Evolutionary conservation across 108 stramenopile genomes (phyloP), one percentile per base, ranked within the genome.

Genomic region (Pseudonitzschia delicatissima): DNA sequence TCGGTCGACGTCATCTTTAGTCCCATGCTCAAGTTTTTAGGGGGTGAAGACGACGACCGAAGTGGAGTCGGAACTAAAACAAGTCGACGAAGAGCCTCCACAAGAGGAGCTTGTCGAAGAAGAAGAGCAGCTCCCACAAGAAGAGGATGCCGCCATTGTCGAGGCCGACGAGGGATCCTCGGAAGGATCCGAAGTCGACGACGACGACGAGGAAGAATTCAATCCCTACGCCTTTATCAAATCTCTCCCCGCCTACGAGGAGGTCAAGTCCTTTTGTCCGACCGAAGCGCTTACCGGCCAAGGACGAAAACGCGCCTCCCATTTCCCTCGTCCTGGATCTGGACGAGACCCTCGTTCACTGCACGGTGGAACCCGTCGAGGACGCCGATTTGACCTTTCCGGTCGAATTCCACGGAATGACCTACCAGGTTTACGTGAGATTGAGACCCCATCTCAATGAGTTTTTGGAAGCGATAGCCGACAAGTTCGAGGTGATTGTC

Each of bases 261-360:
- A 53, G 4, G 80, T 87, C 5, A 62, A 64, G 20, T 74, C 79
- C 11, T 67, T 81, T 28, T 67, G 83, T 20, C 81, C 88, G 12
- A 67, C 70, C 23, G 61, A 80, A n/a, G 11, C 40, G 71, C 34
- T 73, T 92, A 0, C 87, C 91, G 9, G 77, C 87, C 2, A 86
- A 80, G 62, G 62, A 71, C 49, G 44, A 34, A 11, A 45, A 61
- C 29, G 70, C 74, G 12, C 71, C 77, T 11, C 81, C 84, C 20
- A 82, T 89, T 18, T 76, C 81, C 36, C 83, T 99, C 13, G 94
- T 98, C 18, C 77, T 99, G 29, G 98, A 99, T 77, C 77, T 99
- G 31, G 98, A 99, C 67, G 98, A 99, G 73, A 99, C 98, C 9
- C 76, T 99, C 18, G 97, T 98, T 9, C 98, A 99, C 72, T 96